Percentiles rank a stretch among this genome's conserved stretches.
phyloP scores from a whole-genome alignment of 2,329 filamentous ascomycete genomes.

The Ascochyta viciae-villosae region DNA sequence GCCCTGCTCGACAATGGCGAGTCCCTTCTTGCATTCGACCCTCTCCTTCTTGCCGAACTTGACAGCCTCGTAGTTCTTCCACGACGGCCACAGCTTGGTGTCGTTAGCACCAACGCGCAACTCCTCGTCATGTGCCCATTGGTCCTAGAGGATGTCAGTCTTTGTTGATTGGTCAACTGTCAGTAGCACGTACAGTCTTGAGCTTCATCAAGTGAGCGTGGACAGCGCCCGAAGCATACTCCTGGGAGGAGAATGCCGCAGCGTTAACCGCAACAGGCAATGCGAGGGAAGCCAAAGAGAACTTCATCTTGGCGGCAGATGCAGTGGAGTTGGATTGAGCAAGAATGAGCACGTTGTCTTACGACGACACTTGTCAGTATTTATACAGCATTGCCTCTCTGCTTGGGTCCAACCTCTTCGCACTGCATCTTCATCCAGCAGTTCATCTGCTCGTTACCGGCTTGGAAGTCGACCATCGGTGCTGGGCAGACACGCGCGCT shows the following conservation, averaged over 20 bases:
- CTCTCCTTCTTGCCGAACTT: conserved; percentile 28
- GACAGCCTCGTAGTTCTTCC: conserved; percentile 22
- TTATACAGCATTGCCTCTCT: conserved; percentile 22
- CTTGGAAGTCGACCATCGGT: conserved; percentile 18
- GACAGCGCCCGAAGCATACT: conserved; percentile 33
- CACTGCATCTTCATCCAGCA: conserved; percentile 10
- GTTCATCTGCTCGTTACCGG: conserved; percentile 10
- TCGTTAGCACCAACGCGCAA: conserved; percentile 8
- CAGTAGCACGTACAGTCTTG: conserved; percentile 23
- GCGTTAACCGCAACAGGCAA: conserved; percentile 33
- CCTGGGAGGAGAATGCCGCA: conserved; percentile 29
- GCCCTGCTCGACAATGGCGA: conserved; percentile 30
- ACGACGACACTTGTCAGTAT: conserved; percentile 14
- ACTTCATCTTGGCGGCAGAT: conserved; percentile 34
- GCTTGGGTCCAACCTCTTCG: neutral
- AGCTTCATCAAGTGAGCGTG: conserved; percentile 37
- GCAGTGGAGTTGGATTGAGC: conserved; percentile 28
- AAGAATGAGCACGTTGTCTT: conserved; percentile 30
- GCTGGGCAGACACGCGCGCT: conserved; percentile 9
- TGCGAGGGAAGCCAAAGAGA: conserved; percentile 30
- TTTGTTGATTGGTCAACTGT: neutral
- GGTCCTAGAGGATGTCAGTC: conserved; percentile 17
- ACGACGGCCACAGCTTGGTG: conserved; percentile 28
- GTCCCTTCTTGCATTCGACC: conserved; percentile 31
- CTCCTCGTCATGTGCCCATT: conserved; percentile 33